Evolutionary conservation across 495 filamentous ascomycete species (phyloP).

Genomic region (Penicillium egyptiacum): DNA sequence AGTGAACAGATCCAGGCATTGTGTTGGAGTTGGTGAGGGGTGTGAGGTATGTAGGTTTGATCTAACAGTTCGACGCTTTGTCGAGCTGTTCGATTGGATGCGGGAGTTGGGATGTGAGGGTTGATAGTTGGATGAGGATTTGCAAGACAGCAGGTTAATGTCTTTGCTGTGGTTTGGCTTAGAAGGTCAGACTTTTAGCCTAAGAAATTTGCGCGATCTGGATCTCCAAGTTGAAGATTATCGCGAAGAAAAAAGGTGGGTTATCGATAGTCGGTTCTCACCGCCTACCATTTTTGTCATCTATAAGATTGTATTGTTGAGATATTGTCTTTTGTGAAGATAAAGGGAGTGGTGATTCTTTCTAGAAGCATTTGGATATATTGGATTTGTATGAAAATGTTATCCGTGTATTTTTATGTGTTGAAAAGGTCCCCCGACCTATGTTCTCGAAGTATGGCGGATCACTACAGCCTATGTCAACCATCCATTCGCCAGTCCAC

Average conservation of each 20-base stretch:
- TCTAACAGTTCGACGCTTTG: neutral
- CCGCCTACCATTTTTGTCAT: slow-evolving; percentile 24
- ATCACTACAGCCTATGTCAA: neutral
- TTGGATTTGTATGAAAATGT: neutral
- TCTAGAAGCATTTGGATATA: neutral
- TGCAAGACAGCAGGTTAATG: neutral
- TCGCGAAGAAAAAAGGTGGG: slow-evolving; percentile 32
- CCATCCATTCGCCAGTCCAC: neutral
- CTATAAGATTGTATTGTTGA: neutral
- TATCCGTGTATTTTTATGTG: neutral
- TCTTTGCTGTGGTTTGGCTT: neutral
- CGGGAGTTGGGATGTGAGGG: neutral
- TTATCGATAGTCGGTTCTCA: slow-evolving; percentile 33
- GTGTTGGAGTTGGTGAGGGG: neutral
- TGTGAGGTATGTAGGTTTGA: neutral
- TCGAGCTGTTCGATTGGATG: neutral
- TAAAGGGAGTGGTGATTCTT: neutral
- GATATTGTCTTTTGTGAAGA: neutral
- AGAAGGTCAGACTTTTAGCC: neutral
- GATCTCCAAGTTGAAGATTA: slow-evolving; percentile 13
- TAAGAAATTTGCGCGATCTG: slow-evolving; percentile 12
- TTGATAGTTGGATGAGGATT: neutral
- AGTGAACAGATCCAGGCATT: slow-evolving; percentile 48
- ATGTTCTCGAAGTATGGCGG: neutral
- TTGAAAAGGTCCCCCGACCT: neutral